phyloP scores from a whole-genome alignment of 345 rosid species.

The Lepidium africanum region DNA sequence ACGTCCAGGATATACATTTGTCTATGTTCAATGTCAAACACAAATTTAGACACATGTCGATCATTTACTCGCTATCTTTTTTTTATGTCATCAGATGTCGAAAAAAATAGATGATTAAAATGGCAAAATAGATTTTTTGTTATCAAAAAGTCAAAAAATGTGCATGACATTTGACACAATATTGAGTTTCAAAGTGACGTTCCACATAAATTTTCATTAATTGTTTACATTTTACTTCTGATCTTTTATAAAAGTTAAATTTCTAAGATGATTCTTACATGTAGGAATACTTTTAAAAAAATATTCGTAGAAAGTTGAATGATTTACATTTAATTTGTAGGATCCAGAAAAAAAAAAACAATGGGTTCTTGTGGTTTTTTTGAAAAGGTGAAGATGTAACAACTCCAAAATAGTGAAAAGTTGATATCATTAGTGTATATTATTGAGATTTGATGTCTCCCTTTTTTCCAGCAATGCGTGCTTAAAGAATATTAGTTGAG shows the following conservation, averaged over 20 bases:
- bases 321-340: neutral
- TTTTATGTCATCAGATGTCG: too few relatives aligned
- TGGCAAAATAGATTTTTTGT: too few relatives aligned
- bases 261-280: neutral
- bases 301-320: neutral
- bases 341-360: neutral
- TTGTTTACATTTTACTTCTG: neutral
- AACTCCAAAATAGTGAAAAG: conserved; percentile 13
- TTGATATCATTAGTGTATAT: conserved; percentile 1
- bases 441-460: conserved; percentile 8
- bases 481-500: neutral
- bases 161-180: too few relatives aligned
- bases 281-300: neutral
- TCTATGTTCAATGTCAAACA: too few relatives aligned
- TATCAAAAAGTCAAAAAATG: too few relatives aligned
- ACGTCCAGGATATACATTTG: too few relatives aligned
- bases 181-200: too few relatives aligned
- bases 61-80: too few relatives aligned
- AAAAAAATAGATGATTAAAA: too few relatives aligned
- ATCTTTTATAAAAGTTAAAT: neutral
- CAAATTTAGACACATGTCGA: too few relatives aligned
- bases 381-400: conserved; percentile 5
- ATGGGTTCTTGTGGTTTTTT: neutral
- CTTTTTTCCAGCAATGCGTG: too few relatives aligned
- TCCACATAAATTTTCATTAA: too few relatives aligned